phyloP scores from a whole-genome alignment of 1,284 basidiomycete species.

The Vanrija pseudolonga region DNA sequence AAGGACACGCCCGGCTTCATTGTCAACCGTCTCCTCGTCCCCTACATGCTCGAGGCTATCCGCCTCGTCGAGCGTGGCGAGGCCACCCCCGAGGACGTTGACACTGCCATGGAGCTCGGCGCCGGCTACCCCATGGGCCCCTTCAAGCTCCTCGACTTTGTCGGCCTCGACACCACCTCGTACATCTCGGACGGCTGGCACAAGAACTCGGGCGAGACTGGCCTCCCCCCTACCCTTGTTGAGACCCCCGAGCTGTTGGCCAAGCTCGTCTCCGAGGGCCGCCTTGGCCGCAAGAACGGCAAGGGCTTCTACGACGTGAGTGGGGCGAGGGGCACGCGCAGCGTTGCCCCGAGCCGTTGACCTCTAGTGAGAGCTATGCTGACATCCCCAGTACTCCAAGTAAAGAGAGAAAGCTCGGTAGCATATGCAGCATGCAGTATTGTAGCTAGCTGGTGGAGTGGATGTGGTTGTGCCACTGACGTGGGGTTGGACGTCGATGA shows the following conservation, averaged over 20 bases:
- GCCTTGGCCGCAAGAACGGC: conserved; percentile 56
- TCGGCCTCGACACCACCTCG: conserved; percentile 53
- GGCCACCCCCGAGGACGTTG: conserved; percentile 57
- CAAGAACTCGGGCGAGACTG: conserved; percentile 50
- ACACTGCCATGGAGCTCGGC: conserved; percentile 60
- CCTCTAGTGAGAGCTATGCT: not conserved
- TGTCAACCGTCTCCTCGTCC: conserved; percentile 56
- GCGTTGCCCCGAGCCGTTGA: not conserved
- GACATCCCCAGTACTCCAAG: not conserved
- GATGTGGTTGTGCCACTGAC: too few species aligned
- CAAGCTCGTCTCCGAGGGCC: conserved; percentile 55
- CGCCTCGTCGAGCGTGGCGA: conserved; percentile 59
- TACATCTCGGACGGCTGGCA: conserved; percentile 57
- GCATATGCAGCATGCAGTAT: too few species aligned
- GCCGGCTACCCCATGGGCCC: conserved; percentile 55
- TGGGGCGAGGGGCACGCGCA: not conserved
- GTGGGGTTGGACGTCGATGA: too few species aligned
- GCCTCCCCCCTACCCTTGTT: conserved; percentile 53
- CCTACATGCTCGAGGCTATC: conserved; percentile 58
- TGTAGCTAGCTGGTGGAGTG: too few species aligned
- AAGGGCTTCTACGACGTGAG: conserved; percentile 48
- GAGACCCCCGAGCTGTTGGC: conserved; percentile 51
- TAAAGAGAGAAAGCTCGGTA: not conserved
- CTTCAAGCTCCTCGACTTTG: conserved; percentile 57
- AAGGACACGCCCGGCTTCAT: conserved; percentile 57